Evolutionary conservation across 345 rosid genomes (phyloP).

Genomic region (Populus ilicifolia): DNA sequence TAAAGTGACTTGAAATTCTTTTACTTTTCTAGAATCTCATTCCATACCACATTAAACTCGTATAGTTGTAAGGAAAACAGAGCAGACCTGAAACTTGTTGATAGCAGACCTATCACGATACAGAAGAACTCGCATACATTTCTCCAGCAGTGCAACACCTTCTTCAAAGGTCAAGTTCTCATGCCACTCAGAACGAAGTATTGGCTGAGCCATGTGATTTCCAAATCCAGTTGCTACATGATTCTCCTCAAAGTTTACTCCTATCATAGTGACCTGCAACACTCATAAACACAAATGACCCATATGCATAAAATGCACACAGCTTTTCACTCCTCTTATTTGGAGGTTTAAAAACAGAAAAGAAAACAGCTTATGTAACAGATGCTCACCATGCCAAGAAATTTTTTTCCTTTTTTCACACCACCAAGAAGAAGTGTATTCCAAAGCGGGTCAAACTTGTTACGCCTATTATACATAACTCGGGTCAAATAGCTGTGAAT

Average conservation of each 20-base stretch:
- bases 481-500: constrained; percentile 91
- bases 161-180: constrained; percentile 88
- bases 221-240: constrained; percentile 98
- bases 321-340: neutral
- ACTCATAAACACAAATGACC: neutral
- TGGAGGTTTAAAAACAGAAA: neutral
- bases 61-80: neutral
- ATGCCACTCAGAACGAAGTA: constrained; percentile 93
- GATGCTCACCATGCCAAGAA: constrained; percentile 78
- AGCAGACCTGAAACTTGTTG: constrained; percentile 87
- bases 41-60: neutral
- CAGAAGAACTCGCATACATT: constrained; percentile 94
- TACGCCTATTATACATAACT: constrained; percentile 92
- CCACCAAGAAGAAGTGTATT: constrained; percentile 97
- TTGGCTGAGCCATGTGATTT: constrained; percentile 92
- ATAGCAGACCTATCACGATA: constrained; percentile 97
- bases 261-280: constrained; percentile 81
- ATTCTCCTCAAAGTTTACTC: constrained; percentile 84
- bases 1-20: neutral
- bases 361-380: neutral
- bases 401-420: constrained; percentile 83
- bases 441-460: constrained; percentile 96
- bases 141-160: constrained; percentile 85
- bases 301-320: neutral
- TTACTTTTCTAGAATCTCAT: neutral